Conservation (phyloP, 495 filamentous ascomycete species). For the Trichoderma virens region DNA sequence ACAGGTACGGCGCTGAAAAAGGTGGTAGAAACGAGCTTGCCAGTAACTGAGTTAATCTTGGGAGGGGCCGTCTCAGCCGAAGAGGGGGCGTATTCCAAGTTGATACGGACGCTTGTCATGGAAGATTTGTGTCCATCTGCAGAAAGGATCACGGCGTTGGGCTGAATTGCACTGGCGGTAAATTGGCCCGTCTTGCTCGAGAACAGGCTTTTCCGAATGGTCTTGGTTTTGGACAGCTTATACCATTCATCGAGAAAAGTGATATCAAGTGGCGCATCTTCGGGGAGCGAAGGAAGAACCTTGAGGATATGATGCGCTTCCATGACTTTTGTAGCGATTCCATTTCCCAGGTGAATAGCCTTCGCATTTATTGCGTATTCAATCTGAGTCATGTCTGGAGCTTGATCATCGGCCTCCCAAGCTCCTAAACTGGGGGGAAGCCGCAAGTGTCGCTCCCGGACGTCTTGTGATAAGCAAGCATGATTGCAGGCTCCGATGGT, state of each 20-base stretch:
- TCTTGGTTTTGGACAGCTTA: slow-evolving; percentile 64
- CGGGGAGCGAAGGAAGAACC: slow-evolving; percentile 65
- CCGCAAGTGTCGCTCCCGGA: slow-evolving; percentile 65
- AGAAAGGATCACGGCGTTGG: slow-evolving; percentile 55
- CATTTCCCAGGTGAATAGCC: neutral
- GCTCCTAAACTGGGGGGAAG: slow-evolving; percentile 79
- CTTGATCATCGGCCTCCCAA: slow-evolving; percentile 65
- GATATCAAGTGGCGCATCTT: slow-evolving; percentile 69
- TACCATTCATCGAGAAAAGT: slow-evolving; percentile 55
- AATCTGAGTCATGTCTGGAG: slow-evolving; percentile 73
- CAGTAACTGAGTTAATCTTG: slow-evolving; percentile 53
- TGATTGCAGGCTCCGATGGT: slow-evolving; percentile 48
- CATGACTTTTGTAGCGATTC: slow-evolving; percentile 28
- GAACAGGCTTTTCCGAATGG: slow-evolving; percentile 69
- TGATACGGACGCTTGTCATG: slow-evolving; percentile 57
- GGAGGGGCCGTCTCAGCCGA: slow-evolving; percentile 55
- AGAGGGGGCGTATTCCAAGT: slow-evolving; percentile 65
- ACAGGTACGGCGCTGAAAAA: slow-evolving; percentile 52
- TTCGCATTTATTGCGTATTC: slow-evolving; percentile 63
- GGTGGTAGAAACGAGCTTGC: slow-evolving; percentile 67
- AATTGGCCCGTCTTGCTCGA: slow-evolving; percentile 67
- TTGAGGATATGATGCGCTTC: slow-evolving; percentile 54
- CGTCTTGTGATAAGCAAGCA: slow-evolving; percentile 37
- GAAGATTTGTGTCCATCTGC: slow-evolving; percentile 32
- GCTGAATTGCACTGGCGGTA: slow-evolving; percentile 65